A percentile compares a stretch with the other conserved stretches of the same genome.
phyloP scores from a whole-genome alignment of 1,139 yeast species.

The Geotrichum reessii region DNA sequence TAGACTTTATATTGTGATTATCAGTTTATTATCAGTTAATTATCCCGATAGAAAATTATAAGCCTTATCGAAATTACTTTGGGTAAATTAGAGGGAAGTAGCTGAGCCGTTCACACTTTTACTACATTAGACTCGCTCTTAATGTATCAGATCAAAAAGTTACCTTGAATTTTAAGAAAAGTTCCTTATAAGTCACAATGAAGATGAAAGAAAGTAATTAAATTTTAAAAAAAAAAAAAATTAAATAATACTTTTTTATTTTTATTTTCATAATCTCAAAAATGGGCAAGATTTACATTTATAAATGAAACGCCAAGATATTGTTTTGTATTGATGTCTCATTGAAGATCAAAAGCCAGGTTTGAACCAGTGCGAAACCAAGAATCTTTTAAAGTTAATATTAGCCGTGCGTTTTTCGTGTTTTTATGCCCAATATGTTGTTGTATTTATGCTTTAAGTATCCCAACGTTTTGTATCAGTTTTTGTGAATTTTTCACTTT shows the following conservation, averaged over 20 bases:
- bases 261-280: not conserved
- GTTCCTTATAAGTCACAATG: too few species aligned
- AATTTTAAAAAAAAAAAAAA: too few species aligned
- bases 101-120: too few species aligned
- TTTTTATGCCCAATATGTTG: not conserved
- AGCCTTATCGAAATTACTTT: too few species aligned
- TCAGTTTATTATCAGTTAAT: too few species aligned
- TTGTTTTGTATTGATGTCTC: not conserved
- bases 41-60: too few species aligned
- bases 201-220: too few species aligned
- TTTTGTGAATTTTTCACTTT: conserved; percentile 11
- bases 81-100: too few species aligned
- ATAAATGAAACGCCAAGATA: not conserved
- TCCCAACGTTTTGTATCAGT: not conserved
- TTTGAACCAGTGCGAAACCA: not conserved
- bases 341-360: not conserved
- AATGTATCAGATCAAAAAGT: too few species aligned
- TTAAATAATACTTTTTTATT: too few species aligned
- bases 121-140: too few species aligned
- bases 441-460: not conserved
- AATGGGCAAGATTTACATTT: not conserved
- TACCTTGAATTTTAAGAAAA: too few species aligned
- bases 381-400: not conserved
- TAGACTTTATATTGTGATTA: not conserved
- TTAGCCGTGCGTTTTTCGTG: not conserved